These are phyloP conservation scores for Lepidium africanum DNA, from an alignment of 345 rosid genomes.

Conservation along the genomic window DNA sequence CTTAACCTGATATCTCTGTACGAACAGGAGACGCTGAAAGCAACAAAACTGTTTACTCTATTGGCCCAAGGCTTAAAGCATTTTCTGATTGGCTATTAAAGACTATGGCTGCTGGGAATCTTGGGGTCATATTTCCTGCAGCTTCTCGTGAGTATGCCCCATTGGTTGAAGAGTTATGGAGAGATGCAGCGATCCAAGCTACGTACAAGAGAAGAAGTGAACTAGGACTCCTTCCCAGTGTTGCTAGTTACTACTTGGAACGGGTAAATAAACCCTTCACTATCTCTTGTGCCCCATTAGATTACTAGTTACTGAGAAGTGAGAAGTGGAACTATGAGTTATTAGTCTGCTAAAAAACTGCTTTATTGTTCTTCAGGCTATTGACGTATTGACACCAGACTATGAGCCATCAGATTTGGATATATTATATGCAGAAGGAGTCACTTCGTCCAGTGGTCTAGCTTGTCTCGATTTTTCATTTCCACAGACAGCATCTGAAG, in stretches of 20 bases:
- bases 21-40: conserved; percentile 35
- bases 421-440: conserved; percentile 91
- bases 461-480: conserved; percentile 82
- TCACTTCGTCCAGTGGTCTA: conserved; percentile 92
- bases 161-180: conserved; percentile 87
- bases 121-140: conserved; percentile 85
- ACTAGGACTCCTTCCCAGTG: conserved; percentile 72
- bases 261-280: conserved; percentile 47
- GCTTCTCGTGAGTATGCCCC: conserved; percentile 98
- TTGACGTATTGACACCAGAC: conserved; percentile 64
- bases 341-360: background rate
- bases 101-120: conserved; percentile 81
- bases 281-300: background rate
- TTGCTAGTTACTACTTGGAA: conserved; percentile 82
- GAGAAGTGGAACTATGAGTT: background rate
- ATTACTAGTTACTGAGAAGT: background rate
- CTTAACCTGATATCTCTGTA: background rate
- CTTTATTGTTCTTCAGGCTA: conserved; percentile 42
- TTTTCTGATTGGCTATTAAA: conserved; percentile 96
- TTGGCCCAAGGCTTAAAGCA: conserved; percentile 77
- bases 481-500: conserved; percentile 59
- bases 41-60: conserved; percentile 46
- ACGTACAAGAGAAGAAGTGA: conserved; percentile 74
- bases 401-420: conserved; percentile 95
- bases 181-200: conserved; percentile 71